Percentiles rank a stretch among this genome's conserved stretches.
phyloP scores from a whole-genome alignment of 306 rosid genomes.

The Glycyrrhiza uralensis region DNA sequence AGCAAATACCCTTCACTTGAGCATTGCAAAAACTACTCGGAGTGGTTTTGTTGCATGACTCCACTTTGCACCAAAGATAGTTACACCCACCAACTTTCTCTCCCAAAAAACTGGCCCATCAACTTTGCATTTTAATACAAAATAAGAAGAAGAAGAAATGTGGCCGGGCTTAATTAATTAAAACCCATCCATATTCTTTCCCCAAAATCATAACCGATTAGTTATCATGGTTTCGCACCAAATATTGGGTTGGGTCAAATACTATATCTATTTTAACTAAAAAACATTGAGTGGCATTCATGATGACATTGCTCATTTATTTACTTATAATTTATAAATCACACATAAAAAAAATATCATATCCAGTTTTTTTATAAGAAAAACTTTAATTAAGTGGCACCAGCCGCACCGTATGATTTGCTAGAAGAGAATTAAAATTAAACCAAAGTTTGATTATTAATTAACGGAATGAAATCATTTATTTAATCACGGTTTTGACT shows the following conservation, averaged over 20 bases:
- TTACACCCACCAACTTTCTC: constrained; percentile 56
- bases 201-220: not conserved
- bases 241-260: not conserved
- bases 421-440: not conserved
- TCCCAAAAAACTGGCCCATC: constrained; percentile 43
- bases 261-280: not conserved
- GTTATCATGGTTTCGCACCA: constrained; percentile 33
- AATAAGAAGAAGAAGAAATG: not conserved
- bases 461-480: not conserved
- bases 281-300: not conserved
- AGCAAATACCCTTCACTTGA: constrained; percentile 18
- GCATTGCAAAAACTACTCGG: constrained; percentile 24
- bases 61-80: constrained; percentile 38
- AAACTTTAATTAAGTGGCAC: not conserved
- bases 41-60: constrained; percentile 53
- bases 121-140: constrained; percentile 41
- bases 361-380: not conserved
- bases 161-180: constrained; percentile 11
- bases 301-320: not conserved
- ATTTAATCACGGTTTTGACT: not conserved
- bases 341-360: not conserved
- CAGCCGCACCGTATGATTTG: not conserved
- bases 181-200: not conserved
- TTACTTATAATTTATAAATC: not conserved
- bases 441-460: not conserved